Base-by-base conservation (phyloP, 2,329 filamentous ascomycete genomes). In the Diaporthe sp. region DNA sequence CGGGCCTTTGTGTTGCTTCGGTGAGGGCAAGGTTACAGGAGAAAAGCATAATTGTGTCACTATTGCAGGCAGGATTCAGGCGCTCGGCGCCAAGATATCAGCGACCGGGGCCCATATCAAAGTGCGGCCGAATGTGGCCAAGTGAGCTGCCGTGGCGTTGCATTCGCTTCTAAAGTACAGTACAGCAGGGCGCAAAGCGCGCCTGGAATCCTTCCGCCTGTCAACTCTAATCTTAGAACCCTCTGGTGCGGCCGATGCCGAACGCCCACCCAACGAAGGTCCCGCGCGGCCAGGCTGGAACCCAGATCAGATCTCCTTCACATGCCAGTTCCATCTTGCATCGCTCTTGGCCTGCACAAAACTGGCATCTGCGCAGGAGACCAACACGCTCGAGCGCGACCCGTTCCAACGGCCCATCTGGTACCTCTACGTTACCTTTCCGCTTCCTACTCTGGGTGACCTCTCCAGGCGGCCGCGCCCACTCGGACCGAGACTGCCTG, bases 201-300 rank as follows among this genome's bases (percentile, higher is more conserved):
- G 49, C 65, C 13, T 65, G 59, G 28, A 39, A 55, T 69, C 49
- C 65, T 69, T 37, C 49, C n/a, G 65, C 22, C 44, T 53, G 65
- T 69, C 49, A 69, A 69, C 46, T 69, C 65, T 55, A 55, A 39
- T 69, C 65, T 31, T 55, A 42, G 31, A 39, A 34, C 22, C 49
- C n/a, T 37, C 31, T 17, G 25, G 3, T 19, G 46, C 62, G 62
- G 62, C 44, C 28, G 62, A 49, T 51, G 44, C 62, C 62, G 69
- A 62, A 34, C 9, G 15, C 28, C 42, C 28, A 39, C 31, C 22
- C 19, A 65, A 28, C 31, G 25, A 25, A n/a, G 3, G 42, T 46
- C 44, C 44, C 49, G 34, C 61, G 25, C 42, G 19, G 22, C 42
- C 42, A 39, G 65, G 51, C 28, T 51, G 31, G 65, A 46, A 31